A percentile compares a stretch with the other conserved stretches of the same genome.
Evolutionary conservation across 768 basidiomycete genomes (phyloP).

Genomic region (Pulveroboletus sp.): DNA sequence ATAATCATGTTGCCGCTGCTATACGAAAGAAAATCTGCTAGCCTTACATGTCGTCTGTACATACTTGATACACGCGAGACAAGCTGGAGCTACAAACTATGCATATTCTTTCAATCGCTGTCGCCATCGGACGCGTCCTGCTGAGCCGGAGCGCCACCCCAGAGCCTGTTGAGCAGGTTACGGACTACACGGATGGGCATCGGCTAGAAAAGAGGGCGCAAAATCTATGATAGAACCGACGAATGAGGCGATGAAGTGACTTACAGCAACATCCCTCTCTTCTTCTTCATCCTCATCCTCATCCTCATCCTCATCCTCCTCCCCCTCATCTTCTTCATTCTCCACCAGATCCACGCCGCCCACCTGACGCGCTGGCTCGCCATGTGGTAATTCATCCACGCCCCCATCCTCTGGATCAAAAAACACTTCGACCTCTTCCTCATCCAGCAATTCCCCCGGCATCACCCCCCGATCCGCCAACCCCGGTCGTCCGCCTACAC

Average conservation of each 20-base stretch:
- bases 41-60: neutral
- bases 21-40: too few relatives aligned
- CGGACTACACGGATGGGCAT: constrained; percentile 56
- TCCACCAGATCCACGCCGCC: constrained; percentile 33
- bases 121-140: constrained; percentile 20
- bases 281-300: constrained; percentile 44
- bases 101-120: neutral
- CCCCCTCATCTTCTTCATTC: constrained; percentile 42
- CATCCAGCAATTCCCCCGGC: constrained; percentile 48
- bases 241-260: constrained; percentile 8
- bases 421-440: constrained; percentile 27
- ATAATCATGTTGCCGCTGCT: too few relatives aligned
- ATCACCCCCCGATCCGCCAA: constrained; percentile 27
- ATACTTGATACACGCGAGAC: neutral
- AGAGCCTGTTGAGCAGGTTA: constrained; percentile 57
- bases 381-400: constrained; percentile 15
- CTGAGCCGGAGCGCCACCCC: constrained; percentile 36
- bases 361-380: constrained; percentile 20
- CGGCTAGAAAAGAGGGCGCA: constrained; percentile 37
- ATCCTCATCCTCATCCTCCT: constrained; percentile 27
- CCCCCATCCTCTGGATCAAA: constrained; percentile 23
- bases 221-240: neutral
- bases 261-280: constrained; percentile 44
- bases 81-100: neutral
- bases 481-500: constrained; percentile 24